Conservation (phyloP, 2,329 filamentous ascomycete species). For the Penicillium concentricum region DNA sequence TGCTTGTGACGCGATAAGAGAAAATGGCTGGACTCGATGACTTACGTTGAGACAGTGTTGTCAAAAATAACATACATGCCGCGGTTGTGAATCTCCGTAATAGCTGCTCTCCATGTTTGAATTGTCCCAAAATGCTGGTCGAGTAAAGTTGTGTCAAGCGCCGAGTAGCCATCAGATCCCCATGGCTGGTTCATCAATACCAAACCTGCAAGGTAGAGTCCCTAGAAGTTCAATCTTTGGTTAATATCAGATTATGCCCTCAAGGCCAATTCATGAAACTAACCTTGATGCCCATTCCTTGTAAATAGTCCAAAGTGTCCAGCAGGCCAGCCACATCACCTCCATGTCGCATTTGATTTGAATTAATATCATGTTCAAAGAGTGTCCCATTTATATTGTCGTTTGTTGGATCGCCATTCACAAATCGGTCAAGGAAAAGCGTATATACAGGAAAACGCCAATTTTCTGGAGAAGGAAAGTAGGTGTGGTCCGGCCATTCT, state of each 20-base stretch:
- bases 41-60: constrained; percentile 63
- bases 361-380: constrained; percentile 61
- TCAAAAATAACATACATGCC: constrained; percentile 67
- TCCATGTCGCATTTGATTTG: constrained; percentile 63
- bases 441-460: constrained; percentile 68
- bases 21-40: constrained; percentile 1
- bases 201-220: constrained; percentile 63
- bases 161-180: constrained; percentile 60
- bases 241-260: too few species aligned
- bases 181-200: constrained; percentile 65
- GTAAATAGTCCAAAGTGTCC: constrained; percentile 63
- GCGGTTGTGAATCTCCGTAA: constrained; percentile 60
- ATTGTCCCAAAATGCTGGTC: constrained; percentile 64
- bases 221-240: constrained; percentile 36
- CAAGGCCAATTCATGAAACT: neutral
- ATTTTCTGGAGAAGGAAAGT: constrained; percentile 56
- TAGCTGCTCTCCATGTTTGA: constrained; percentile 56
- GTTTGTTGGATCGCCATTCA: constrained; percentile 64
- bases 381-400: constrained; percentile 61
- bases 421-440: constrained; percentile 62
- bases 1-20: neutral
- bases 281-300: constrained; percentile 64
- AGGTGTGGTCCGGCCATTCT: constrained; percentile 54
- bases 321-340: constrained; percentile 59
- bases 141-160: constrained; percentile 62